A percentile compares a stretch with the other conserved stretches of the same genome.
Conservation (phyloP, 352 stramenopile species). For the Phytophthora constricta region DNA sequence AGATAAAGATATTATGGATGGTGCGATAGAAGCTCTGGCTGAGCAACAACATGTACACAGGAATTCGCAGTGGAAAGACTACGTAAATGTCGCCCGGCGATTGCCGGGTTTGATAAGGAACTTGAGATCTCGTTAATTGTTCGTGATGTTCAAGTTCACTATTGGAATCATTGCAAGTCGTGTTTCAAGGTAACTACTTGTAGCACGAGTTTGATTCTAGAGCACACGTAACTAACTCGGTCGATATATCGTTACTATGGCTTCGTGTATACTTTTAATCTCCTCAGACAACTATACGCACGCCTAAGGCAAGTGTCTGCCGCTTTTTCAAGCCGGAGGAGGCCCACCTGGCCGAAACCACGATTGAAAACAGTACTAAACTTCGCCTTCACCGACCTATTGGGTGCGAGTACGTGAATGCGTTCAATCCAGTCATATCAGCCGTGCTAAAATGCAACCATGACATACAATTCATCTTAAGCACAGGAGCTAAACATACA, state of each 20-base stretch:
- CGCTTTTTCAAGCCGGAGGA: constrained; percentile 9
- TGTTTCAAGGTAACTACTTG: neutral
- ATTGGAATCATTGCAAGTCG: neutral
- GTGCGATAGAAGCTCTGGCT: neutral
- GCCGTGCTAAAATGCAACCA: constrained; percentile 27
- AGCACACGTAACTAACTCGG: neutral
- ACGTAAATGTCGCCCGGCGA: constrained; percentile 4
- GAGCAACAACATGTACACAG: neutral
- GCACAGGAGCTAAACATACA: constrained; percentile 6
- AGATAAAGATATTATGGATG: constrained; percentile 12
- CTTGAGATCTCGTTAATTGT: neutral
- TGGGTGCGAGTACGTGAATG: constrained; percentile 27
- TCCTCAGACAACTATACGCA: constrained; percentile 1
- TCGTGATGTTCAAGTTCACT: constrained; percentile 9
- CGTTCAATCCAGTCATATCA: constrained; percentile 20
- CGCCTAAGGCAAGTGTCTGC: constrained; percentile 9
- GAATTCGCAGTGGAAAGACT: neutral
- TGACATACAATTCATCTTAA: constrained; percentile 21
- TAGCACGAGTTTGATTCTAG: neutral
- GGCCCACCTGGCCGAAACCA: neutral
- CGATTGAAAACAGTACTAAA: neutral
- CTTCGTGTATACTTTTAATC: neutral
- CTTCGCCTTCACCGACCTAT: constrained; percentile 6
- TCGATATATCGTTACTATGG: neutral
- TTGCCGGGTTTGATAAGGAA: neutral